These are phyloP conservation scores for Fomitopsis pulvina DNA, from an alignment of 768 basidiomycete genomes.

Conservation along the genomic window DNA sequence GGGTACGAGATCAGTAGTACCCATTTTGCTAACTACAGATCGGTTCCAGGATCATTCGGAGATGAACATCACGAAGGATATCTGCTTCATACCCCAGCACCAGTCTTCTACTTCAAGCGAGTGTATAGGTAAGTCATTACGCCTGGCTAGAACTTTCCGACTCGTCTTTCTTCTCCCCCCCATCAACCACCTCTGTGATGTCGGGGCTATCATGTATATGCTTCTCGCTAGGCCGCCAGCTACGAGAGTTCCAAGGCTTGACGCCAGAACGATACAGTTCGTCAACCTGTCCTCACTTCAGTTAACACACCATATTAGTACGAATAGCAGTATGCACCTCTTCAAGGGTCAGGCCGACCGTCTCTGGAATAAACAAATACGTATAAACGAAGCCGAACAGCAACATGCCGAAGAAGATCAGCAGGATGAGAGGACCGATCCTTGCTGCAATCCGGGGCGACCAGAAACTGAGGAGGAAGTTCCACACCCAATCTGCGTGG, in stretches of 20 bases:
- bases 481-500: slow-evolving; percentile 59
- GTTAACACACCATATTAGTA: no score
- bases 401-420: slow-evolving; percentile 75
- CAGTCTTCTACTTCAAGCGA: no score
- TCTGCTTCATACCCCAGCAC: no score
- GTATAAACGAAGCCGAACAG: slow-evolving; percentile 66
- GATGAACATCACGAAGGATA: background rate
- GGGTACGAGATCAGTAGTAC: no score
- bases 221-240: slow-evolving; percentile 36
- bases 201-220: slow-evolving; percentile 17
- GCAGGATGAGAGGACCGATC: slow-evolving; percentile 70
- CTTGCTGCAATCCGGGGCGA: slow-evolving; percentile 55
- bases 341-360: slow-evolving; percentile 69
- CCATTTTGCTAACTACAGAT: no score
- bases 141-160: background rate
- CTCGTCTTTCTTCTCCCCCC: slow-evolving; percentile 11
- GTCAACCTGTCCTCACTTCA: slow-evolving; percentile 38
- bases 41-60: background rate
- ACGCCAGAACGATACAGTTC: slow-evolving; percentile 64
- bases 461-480: slow-evolving; percentile 70
- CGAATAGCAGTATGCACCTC: slow-evolving; percentile 26
- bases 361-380: slow-evolving; percentile 75
- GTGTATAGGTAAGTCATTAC: background rate
- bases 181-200: slow-evolving; percentile 14
- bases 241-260: slow-evolving; percentile 57